phyloP scores from a whole-genome alignment of 2,329 filamentous ascomycete genomes.

The Botryotinia convoluta region DNA sequence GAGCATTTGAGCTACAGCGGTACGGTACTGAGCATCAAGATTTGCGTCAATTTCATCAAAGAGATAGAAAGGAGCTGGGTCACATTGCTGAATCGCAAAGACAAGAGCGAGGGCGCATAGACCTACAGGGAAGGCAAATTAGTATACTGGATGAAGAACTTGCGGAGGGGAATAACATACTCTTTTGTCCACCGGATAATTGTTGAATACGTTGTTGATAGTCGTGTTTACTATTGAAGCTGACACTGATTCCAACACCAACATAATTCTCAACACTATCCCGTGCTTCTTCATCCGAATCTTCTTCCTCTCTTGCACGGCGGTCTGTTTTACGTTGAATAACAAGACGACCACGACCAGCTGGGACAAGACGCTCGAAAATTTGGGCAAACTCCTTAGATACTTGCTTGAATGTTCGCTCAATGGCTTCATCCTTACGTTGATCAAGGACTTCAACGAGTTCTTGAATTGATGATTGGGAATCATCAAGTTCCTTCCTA shows the following conservation, averaged over 20 bases:
- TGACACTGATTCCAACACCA: conserved; percentile 93
- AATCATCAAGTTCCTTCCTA: conserved; percentile 81
- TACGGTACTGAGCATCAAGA: conserved; percentile 95
- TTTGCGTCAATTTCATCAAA: conserved; percentile 99
- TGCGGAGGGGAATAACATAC: conserved; percentile 50
- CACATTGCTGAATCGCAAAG: conserved; percentile 97
- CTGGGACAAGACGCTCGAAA: conserved; percentile 92
- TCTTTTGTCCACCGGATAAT: conserved; percentile 95
- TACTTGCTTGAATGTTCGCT: conserved; percentile 97
- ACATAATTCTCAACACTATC: conserved; percentile 89
- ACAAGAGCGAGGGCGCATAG: conserved; percentile 95
- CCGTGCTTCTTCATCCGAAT: conserved; percentile 65
- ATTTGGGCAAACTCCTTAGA: conserved; percentile 89
- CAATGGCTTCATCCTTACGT: conserved; percentile 95
- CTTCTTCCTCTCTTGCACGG: conserved; percentile 61
- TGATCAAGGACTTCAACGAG: conserved; percentile 91
- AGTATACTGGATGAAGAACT: not conserved
- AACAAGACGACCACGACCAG: conserved; percentile 84
- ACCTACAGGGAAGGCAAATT: conserved; percentile 50
- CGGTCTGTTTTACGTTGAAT: conserved; percentile 89
- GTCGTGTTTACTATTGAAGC: conserved; percentile 97
- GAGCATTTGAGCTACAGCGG: conserved; percentile 87
- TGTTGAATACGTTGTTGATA: conserved; percentile 98
- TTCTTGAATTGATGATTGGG: conserved; percentile 83
- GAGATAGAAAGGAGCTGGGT: conserved; percentile 97